Conservation (phyloP, 2,329 filamentous ascomycete genomes). For the Dactylellina drechsleri region DNA sequence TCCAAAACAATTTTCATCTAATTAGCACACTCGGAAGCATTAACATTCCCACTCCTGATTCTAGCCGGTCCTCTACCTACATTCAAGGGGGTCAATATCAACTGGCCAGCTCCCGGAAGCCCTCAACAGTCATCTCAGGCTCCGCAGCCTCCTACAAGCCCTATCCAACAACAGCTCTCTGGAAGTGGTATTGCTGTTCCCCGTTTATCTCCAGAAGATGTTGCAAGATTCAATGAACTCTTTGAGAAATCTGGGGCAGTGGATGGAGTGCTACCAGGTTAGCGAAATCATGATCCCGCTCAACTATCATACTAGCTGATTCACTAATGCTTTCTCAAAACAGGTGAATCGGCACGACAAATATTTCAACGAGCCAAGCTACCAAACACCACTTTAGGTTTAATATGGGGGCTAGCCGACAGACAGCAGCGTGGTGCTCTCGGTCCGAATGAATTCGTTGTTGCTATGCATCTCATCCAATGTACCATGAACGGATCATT, state of each 20-base stretch:
- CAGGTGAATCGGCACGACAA: conserved; percentile 84
- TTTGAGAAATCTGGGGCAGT: conserved; percentile 89
- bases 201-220: conserved; percentile 86
- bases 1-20: background rate
- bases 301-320: no score
- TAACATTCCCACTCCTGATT: conserved; percentile 16
- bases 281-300: background rate
- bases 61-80: conserved; percentile 83
- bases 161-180: conserved; percentile 62
- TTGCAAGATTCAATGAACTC: conserved; percentile 84
- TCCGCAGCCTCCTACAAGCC: conserved; percentile 65
- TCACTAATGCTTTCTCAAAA: background rate
- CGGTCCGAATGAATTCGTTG: conserved; percentile 90
- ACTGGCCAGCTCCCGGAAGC: conserved; percentile 59
- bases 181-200: conserved; percentile 83
- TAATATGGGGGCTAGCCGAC: conserved; percentile 95
- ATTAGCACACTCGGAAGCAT: conserved; percentile 1
- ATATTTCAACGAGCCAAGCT: conserved; percentile 95
- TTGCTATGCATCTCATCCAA: conserved; percentile 96
- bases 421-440: conserved; percentile 90
- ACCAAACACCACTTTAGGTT: conserved; percentile 88
- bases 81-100: conserved; percentile 79
- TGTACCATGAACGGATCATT: conserved; percentile 87
- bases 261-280: conserved; percentile 77
- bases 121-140: conserved; percentile 60